These are phyloP conservation scores for Naganishia antarctica DNA, from an alignment of 768 basidiomycete species.

Conservation along the genomic window DNA sequence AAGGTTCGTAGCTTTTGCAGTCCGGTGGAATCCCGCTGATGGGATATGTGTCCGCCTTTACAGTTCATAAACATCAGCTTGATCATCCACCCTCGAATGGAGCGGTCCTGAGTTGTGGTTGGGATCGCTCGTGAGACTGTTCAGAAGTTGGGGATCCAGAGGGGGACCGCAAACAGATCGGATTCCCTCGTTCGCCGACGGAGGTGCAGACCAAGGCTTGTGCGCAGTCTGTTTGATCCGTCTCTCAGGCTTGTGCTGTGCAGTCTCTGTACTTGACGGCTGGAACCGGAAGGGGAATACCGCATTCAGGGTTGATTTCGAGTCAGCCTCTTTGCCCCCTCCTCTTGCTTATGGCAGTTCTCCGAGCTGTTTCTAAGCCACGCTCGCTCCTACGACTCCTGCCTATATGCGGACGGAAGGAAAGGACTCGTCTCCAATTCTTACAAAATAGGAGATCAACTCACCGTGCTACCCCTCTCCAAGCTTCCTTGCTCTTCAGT, in stretches of 20 bases:
- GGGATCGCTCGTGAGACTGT: not conserved
- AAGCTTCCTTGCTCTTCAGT: not conserved
- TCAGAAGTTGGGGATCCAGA: not conserved
- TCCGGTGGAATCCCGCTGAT: not conserved
- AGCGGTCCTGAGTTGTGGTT: conserved; percentile 5
- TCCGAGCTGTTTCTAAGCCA: not conserved
- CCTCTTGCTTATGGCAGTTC: not conserved
- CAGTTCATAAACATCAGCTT: conserved; percentile 17
- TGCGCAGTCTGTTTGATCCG: not conserved
- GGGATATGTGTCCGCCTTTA: not conserved
- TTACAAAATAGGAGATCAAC: conserved; percentile 9
- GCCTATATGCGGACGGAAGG: not conserved
- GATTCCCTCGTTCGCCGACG: conserved; percentile 18
- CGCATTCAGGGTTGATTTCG: not conserved
- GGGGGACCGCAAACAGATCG: conserved; percentile 7
- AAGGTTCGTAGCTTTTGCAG: not conserved
- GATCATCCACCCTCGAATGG: conserved; percentile 6
- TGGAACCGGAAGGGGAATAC: conserved; percentile 21
- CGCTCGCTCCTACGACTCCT: not conserved
- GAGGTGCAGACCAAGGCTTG: not conserved
- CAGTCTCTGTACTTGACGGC: not conserved
- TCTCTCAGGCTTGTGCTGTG: not conserved
- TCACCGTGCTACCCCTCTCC: conserved; percentile 4
- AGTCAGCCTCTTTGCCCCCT: not conserved
- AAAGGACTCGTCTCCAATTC: not conserved